These are phyloP conservation scores for Labyrinthula sp. DNA, from an alignment of 352 stramenopile species.

Conservation along the genomic window DNA sequence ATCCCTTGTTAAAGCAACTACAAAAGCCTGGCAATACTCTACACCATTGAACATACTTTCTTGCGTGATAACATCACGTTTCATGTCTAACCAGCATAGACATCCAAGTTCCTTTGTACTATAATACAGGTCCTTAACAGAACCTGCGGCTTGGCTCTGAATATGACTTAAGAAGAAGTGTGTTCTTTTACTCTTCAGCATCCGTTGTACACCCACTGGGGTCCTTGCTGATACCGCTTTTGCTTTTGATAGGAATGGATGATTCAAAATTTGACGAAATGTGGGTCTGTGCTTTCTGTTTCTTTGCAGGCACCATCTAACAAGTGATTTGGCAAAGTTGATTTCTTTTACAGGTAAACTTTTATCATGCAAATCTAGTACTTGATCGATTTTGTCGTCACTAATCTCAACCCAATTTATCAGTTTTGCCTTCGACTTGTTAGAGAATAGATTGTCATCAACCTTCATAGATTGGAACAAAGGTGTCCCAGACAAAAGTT, in stretches of 20 bases:
- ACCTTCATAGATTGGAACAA: slow-evolving; percentile 17
- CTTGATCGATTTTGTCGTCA: too few species aligned
- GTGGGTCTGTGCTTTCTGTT: too few species aligned
- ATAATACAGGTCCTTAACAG: slow-evolving; percentile 1
- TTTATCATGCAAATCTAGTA: too few species aligned
- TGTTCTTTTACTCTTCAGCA: too few species aligned
- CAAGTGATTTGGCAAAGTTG: too few species aligned
- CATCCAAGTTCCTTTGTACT: neutral
- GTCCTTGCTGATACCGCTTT: too few species aligned
- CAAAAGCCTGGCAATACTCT: slow-evolving; percentile 8
- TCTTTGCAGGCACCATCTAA: too few species aligned
- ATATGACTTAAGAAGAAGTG: slow-evolving; percentile 11
- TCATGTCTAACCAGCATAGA: slow-evolving; percentile 1
- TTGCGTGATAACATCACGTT: neutral
- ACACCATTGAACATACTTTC: neutral
- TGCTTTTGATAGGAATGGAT: too few species aligned
- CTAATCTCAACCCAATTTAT: slow-evolving; percentile 20
- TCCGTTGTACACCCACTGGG: too few species aligned
- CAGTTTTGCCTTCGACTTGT: slow-evolving; percentile 11
- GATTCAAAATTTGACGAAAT: too few species aligned
- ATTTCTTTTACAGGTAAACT: too few species aligned
- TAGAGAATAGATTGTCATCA: slow-evolving; percentile 11
- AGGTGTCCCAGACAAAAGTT: slow-evolving; percentile 17
- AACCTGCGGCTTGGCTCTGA: neutral
- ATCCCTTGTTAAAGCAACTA: slow-evolving; percentile 10